These are phyloP conservation scores for Pulveroboletus sp. DNA, from an alignment of 768 basidiomycete species.

Conservation along the genomic window DNA sequence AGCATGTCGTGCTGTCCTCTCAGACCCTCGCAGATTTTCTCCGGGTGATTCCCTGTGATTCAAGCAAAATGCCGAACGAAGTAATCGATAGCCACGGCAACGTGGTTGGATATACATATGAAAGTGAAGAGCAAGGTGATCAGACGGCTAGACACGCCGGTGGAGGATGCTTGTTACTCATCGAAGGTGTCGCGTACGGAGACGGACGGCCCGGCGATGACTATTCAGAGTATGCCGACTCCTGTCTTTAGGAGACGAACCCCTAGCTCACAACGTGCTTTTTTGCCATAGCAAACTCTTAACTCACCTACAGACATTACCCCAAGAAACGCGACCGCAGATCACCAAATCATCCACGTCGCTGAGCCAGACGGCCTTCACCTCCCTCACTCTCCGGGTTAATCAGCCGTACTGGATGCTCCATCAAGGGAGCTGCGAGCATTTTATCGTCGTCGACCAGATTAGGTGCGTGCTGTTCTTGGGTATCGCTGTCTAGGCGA, in stretches of 20 bases:
- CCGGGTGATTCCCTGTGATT: conserved; percentile 55
- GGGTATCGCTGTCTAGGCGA: not conserved
- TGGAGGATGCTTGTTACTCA: conserved; percentile 49
- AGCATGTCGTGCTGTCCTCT: conserved; percentile 64
- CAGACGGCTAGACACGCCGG: conserved; percentile 3
- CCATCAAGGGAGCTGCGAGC: conserved; percentile 79
- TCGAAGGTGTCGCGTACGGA: conserved; percentile 58
- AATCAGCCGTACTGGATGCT: conserved; percentile 80
- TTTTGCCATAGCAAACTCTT: conserved; percentile 43
- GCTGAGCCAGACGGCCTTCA: conserved; percentile 46
- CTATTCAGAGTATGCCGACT: conserved; percentile 49
- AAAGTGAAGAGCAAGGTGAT: conserved; percentile 6
- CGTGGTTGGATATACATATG: conserved; percentile 31
- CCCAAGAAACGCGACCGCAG: conserved; percentile 26
- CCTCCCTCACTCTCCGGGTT: conserved; percentile 54
- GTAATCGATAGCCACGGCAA: conserved; percentile 29
- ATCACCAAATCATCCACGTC: conserved; percentile 39
- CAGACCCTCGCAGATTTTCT: conserved; percentile 67
- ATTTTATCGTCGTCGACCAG: conserved; percentile 67
- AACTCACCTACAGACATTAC: conserved; percentile 32
- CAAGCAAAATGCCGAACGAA: conserved; percentile 49
- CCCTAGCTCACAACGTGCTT: not conserved
- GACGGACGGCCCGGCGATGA: conserved; percentile 45
- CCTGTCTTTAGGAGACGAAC: not conserved
- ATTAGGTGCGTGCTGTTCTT: conserved; percentile 47